Evolutionary conservation across 257 asterid genomes (phyloP), one percentile per base, ranked within the genome.

Genomic region (Asclepias syriaca): DNA sequence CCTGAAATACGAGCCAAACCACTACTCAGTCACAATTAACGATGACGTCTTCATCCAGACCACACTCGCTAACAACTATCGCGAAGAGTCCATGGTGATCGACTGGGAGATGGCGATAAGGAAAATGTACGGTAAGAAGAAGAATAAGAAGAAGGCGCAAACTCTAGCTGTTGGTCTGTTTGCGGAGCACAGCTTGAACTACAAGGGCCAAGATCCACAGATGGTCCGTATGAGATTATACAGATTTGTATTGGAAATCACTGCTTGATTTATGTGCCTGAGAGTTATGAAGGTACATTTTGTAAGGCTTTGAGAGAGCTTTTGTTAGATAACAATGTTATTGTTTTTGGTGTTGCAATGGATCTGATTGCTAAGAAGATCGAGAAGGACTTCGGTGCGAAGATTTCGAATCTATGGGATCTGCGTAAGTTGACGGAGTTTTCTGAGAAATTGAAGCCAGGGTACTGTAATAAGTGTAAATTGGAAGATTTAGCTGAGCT

Each of bases 361-460:
- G 68, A 58, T n/a, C 34, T 6, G 0, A 24, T 9, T 10, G 68
- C 48, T 5, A 43, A 71, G 19, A 58, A 61, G 49, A 10, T 61
- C 2, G 76, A 72, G 39, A 13, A 61, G 32, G 69, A 72, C 12
- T 50, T 49, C 18, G 34, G 14, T n/a, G 3, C 61, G 22, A 60
- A 45, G 70, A 12, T 72, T 13, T 45, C 8, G 13, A 72, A 63
- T 6, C 21, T 50, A 0, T 32, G 29, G 49, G 65, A 63, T 50
- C 49, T 72, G 70, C 21, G 76, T 22, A 37, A 65, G n/a, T 29
- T 60, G 76, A 70, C 63, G 0, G 51, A 14, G 16, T 58, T 14
- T 8, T 10, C 29, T 22, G 21, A 37, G 29, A 6, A 18, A 5
- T 16, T 48, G 64, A n/a, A 34, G 10, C 12, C 8, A 1, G 46